These are phyloP conservation scores for Penicillium sp. DNA, from an alignment of 2,329 filamentous ascomycete species.

Conservation along the genomic window DNA sequence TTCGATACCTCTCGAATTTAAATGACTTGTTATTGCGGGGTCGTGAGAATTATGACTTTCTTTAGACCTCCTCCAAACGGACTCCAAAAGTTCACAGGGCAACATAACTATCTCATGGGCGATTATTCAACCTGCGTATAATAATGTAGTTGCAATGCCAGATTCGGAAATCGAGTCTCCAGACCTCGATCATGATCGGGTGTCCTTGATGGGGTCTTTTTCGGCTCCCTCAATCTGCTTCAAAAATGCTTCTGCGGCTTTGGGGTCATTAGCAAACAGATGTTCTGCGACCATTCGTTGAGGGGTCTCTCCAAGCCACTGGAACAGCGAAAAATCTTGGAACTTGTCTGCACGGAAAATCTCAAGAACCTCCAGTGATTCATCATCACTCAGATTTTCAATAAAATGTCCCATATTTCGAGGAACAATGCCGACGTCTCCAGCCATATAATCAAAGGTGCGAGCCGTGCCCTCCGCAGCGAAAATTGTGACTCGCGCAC, in stretches of 20 bases:
- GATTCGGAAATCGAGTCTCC: no score
- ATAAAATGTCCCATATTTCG: slow-evolving; percentile 76
- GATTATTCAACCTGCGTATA: no score
- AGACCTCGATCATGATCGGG: background rate
- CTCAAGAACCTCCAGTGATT: slow-evolving; percentile 71
- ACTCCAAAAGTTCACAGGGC: no score
- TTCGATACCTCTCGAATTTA: no score
- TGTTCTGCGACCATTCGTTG: slow-evolving; percentile 54
- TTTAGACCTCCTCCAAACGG: no score
- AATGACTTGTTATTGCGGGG: no score
- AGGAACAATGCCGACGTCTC: slow-evolving; percentile 73
- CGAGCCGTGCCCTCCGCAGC: slow-evolving; percentile 65
- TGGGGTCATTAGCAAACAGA: slow-evolving; percentile 60
- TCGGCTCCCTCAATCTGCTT: slow-evolving; percentile 60
- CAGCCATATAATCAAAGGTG: slow-evolving; percentile 71
- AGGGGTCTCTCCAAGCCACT: slow-evolving; percentile 74
- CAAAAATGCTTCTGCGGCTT: slow-evolving; percentile 62
- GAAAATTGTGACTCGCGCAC: slow-evolving; percentile 72
- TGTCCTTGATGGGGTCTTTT: slow-evolving; percentile 35
- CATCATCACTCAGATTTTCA: slow-evolving; percentile 69
- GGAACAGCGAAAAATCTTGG: slow-evolving; percentile 69
- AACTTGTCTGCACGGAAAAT: slow-evolving; percentile 70
- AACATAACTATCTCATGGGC: no score
- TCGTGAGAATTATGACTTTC: no score
- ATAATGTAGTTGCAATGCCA: no score